phyloP scores from a whole-genome alignment of 129 eudicot species.

The Scalesia atractyloides region DNA sequence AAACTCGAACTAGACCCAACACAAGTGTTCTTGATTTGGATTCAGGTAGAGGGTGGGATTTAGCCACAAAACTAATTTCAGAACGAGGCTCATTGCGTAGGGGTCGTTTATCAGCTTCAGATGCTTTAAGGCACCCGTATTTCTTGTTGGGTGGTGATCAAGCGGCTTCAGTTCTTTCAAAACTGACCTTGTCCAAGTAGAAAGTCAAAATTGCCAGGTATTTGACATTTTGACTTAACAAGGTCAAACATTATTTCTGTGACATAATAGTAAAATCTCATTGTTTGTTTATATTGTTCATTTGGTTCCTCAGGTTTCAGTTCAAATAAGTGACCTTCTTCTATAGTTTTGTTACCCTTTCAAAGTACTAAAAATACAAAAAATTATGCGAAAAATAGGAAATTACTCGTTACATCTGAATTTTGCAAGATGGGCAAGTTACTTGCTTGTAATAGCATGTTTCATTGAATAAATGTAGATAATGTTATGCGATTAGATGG shows the following conservation, averaged over 20 bases:
- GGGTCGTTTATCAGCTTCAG: constrained; percentile 91
- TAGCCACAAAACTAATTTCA: constrained; percentile 83
- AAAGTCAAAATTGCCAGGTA: constrained; percentile 23
- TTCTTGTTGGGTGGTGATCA: constrained; percentile 96
- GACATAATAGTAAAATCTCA: constrained; percentile 19
- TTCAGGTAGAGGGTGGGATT: constrained; percentile 96
- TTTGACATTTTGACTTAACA: constrained; percentile 25
- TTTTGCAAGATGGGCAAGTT: not conserved
- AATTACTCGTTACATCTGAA: not conserved
- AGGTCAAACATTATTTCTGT: constrained; percentile 21
- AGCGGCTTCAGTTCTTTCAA: constrained; percentile 96
- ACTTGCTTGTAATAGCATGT: not conserved
- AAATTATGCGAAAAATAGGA: not conserved
- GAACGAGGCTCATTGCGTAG: constrained; percentile 76
- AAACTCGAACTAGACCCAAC: constrained; percentile 80
- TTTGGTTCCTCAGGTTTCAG: constrained; percentile 25
- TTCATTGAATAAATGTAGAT: not conserved
- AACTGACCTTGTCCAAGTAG: constrained; percentile 64
- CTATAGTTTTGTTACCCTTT: constrained; percentile 21
- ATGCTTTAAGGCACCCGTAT: constrained; percentile 96
- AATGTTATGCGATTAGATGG: not conserved
- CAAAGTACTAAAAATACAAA: not conserved
- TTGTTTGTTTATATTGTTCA: constrained; percentile 16
- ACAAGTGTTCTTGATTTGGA: constrained; percentile 82
- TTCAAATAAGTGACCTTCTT: constrained; percentile 7